Conservation (phyloP, 2,329 filamentous ascomycete species). For the Cytospora mali region DNA sequence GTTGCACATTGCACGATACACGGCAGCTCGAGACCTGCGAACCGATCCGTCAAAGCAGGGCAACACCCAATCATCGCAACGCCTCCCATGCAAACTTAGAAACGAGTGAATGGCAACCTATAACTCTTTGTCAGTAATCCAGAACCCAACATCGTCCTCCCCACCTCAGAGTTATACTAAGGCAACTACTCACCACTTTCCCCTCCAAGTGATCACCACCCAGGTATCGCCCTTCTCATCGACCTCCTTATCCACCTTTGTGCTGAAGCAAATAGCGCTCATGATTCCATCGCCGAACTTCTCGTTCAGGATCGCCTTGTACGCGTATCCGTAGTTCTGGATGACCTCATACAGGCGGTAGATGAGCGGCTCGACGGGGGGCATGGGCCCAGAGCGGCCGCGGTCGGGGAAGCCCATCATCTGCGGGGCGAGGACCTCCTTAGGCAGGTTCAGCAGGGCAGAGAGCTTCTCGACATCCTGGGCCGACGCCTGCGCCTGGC, state of each 20-base stretch:
- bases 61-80: background rate
- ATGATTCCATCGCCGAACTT: conserved; percentile 95
- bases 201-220: conserved; percentile 81
- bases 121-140: conserved; percentile 10
- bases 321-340: conserved; percentile 95
- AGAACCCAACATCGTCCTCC: background rate
- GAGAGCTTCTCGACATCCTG: conserved; percentile 63
- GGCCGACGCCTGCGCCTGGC: conserved; percentile 57
- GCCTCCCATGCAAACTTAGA: conserved; percentile 30
- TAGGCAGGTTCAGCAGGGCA: conserved; percentile 53
- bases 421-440: conserved; percentile 59
- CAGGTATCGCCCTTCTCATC: conserved; percentile 80
- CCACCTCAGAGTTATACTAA: background rate
- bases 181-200: conserved; percentile 70
- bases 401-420: conserved; percentile 78
- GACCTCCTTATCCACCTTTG: conserved; percentile 90
- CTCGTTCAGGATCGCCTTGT: conserved; percentile 94
- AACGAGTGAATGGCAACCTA: conserved; percentile 43
- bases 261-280: conserved; percentile 91
- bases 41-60: background rate
- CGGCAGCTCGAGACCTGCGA: background rate
- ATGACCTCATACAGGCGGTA: conserved; percentile 93
- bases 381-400: conserved; percentile 78
- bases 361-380: conserved; percentile 81
- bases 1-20: background rate